phyloP scores from a whole-genome alignment of 768 basidiomycete genomes.

The Phlebiopsis gigantea region DNA sequence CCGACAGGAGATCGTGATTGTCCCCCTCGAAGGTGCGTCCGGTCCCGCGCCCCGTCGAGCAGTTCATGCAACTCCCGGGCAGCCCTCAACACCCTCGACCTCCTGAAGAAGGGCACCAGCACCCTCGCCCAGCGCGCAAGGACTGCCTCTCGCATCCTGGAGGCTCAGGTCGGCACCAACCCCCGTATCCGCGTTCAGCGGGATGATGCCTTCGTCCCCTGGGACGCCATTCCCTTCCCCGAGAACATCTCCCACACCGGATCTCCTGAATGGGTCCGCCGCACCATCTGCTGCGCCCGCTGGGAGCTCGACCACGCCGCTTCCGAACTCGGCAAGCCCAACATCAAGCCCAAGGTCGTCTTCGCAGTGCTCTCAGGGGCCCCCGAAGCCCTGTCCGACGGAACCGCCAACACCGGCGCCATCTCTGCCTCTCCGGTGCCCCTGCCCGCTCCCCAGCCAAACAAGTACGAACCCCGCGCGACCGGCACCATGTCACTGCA shows the following conservation, averaged over 20 bases:
- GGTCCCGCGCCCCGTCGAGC: slow-evolving; percentile 6
- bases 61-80: slow-evolving; percentile 6
- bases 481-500: slow-evolving; percentile 54
- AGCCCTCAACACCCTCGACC: slow-evolving; percentile 89
- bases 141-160: slow-evolving; percentile 82
- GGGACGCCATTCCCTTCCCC: slow-evolving; percentile 65
- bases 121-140: slow-evolving; percentile 78
- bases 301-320: slow-evolving; percentile 65
- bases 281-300: slow-evolving; percentile 76
- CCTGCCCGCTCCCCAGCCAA: slow-evolving; percentile 53
- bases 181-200: slow-evolving; percentile 76
- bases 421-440: slow-evolving; percentile 49
- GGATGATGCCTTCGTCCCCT: slow-evolving; percentile 77
- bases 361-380: slow-evolving; percentile 44
- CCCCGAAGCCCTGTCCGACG: slow-evolving; percentile 14
- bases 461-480: slow-evolving; percentile 61
- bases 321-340: slow-evolving; percentile 20
- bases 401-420: slow-evolving; percentile 9
- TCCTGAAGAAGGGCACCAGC: slow-evolving; percentile 87
- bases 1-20: slow-evolving; percentile 70
- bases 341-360: slow-evolving; percentile 44
- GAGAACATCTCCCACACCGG: slow-evolving; percentile 30
- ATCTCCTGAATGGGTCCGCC: slow-evolving; percentile 81
- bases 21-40: slow-evolving; percentile 81
- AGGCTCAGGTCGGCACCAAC: slow-evolving; percentile 81